phyloP scores from a whole-genome alignment of 768 basidiomycete species.

The Hemileccinum impolitum region DNA sequence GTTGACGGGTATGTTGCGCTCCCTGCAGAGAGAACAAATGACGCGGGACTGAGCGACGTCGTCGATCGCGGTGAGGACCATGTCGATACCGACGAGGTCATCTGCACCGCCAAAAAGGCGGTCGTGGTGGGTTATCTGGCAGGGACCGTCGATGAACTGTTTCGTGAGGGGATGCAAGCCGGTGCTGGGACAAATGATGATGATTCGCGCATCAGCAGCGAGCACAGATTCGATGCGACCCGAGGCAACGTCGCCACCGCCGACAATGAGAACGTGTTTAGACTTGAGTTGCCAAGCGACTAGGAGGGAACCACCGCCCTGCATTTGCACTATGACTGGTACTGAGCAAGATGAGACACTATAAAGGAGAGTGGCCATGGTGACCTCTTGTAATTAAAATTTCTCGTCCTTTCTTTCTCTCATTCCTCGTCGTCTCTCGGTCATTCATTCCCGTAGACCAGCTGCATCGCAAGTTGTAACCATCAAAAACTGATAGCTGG shows the following conservation, averaged over 20 bases:
- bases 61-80: slow-evolving; percentile 94
- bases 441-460: not conserved
- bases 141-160: slow-evolving; percentile 43
- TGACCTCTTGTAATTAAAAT: no score
- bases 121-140: slow-evolving; percentile 64
- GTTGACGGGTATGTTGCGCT: slow-evolving; percentile 79
- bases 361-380: slow-evolving; percentile 22
- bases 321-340: not conserved
- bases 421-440: not conserved
- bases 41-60: slow-evolving; percentile 65
- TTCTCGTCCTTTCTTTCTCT: not conserved
- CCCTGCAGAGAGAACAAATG: slow-evolving; percentile 71
- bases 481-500: slow-evolving; percentile 10
- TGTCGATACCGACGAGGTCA: slow-evolving; percentile 70
- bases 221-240: slow-evolving; percentile 86
- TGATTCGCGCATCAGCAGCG: slow-evolving; percentile 71
- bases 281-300: slow-evolving; percentile 90
- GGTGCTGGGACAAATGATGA: slow-evolving; percentile 66
- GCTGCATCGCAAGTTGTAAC: not conserved
- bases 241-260: slow-evolving; percentile 90
- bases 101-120: slow-evolving; percentile 59
- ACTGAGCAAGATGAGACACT: not conserved
- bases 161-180: slow-evolving; percentile 64
- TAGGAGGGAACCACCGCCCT: slow-evolving; percentile 71
- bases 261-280: slow-evolving; percentile 85